Conservation (phyloP, 306 rosid species). For the Sesbania bispinosa region DNA sequence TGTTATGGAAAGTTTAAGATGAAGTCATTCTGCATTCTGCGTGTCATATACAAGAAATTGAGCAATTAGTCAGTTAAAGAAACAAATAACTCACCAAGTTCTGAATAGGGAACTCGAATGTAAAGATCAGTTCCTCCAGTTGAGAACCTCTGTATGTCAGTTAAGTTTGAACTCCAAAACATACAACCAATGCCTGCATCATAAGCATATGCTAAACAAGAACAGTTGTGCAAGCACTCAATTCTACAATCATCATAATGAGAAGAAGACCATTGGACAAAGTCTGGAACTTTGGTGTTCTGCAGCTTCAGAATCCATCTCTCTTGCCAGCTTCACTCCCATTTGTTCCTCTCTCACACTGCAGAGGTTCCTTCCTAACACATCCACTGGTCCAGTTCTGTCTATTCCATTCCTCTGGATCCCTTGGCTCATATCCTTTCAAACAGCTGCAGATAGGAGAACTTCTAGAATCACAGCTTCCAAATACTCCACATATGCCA, state of each 20-base stretch:
- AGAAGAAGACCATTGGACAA: not conserved
- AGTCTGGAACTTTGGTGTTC: conserved; percentile 37
- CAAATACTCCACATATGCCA: conserved; percentile 12
- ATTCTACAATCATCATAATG: not conserved
- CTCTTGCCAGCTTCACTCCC: not conserved
- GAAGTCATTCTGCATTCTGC: too few species aligned
- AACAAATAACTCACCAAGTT: not conserved
- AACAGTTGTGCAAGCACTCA: conserved; percentile 22
- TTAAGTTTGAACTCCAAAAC: conserved; percentile 13
- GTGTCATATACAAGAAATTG: too few species aligned
- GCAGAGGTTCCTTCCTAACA: conserved; percentile 11
- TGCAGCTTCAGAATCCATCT: conserved; percentile 29
- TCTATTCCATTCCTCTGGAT: not conserved
- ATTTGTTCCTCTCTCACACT: conserved; percentile 29
- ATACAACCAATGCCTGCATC: conserved; percentile 18
- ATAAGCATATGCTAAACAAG: conserved; percentile 26
- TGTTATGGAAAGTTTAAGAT: too few species aligned
- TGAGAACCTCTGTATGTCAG: conserved; percentile 13
- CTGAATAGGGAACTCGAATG: conserved; percentile 15
- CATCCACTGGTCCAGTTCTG: conserved; percentile 13
- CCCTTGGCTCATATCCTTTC: conserved; percentile 24
- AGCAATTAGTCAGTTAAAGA: not conserved
- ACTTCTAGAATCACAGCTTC: conserved; percentile 13
- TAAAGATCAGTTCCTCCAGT: conserved; percentile 22
- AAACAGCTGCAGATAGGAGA: conserved; percentile 21